Evolutionary conservation across 1,284 basidiomycete species (phyloP), one percentile per base, ranked within the genome.

Genomic region (Uromyces viciae-fabae): DNA sequence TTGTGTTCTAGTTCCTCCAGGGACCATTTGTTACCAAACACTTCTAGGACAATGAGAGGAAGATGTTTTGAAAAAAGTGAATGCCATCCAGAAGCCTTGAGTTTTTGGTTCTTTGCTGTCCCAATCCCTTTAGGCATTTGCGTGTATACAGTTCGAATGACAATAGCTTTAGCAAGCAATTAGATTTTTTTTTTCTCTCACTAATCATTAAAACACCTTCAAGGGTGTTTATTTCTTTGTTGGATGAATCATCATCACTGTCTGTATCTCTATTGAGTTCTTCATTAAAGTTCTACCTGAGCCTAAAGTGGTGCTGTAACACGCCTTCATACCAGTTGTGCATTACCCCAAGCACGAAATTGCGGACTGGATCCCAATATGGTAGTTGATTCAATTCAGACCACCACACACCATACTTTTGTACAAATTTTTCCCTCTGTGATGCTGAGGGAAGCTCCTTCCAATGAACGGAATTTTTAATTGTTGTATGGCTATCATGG

Each of bases 241-340:
- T n/a, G n/a, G n/a, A n/a, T n/a, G n/a, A n/a, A n/a, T 56, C 52
- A 8, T 56, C 52, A 19, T 5, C 28, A 56, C 19, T 56, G 7
- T 28, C 19, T 19, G 28, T 19, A 56, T 56, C 5, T 19, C 28
- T 56, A n/a, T 56, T 56, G 22, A 28, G 19, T 19, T 56, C 17
- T 8, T 8, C 5, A 56, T 56, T 56, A 33, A 64, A 64, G 28
- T 33, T 33, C 60, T 31, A 64, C 22, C 36, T 3, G 4, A 31
- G n/a, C 71, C 71, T 15, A 36, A 73, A 73, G 46, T 73, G 49
- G 54, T 49, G 40, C 36, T 49, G 4, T 4, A 73, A 36, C 4
- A 73, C 46, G 31, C 71, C 71, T 54, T 73, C 71, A 73, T 49
- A 54, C 46, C 71, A 73, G 46, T 52, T 72, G 69, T 72, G 69